A percentile compares a stretch with the other conserved stretches of the same genome.
Conservation (phyloP, 305 asterid genomes). For the Fraxinus velutina region DNA sequence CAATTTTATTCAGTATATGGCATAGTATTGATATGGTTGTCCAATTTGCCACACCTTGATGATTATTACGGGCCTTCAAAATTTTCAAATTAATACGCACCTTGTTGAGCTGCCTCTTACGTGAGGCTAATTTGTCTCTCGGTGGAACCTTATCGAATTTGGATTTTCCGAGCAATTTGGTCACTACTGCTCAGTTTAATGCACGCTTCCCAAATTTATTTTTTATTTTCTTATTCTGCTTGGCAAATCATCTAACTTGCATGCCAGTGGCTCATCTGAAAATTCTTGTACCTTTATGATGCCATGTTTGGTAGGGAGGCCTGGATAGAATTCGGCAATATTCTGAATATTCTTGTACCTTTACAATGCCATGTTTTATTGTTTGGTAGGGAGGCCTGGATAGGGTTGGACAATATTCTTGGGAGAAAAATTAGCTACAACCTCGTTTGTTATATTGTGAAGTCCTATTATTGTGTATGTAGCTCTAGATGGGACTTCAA, state of each 20-base stretch:
- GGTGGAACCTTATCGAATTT: conserved; percentile 16
- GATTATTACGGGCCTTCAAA: neutral
- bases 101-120: neutral
- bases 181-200: neutral
- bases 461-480: neutral
- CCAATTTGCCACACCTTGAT: neutral
- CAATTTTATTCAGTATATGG: neutral
- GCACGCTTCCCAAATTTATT: neutral
- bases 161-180: neutral
- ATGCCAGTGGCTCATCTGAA: neutral
- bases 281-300: neutral
- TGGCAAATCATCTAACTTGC: neutral
- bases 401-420: neutral
- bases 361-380: neutral
- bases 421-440: neutral
- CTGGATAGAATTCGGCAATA: neutral
- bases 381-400: neutral
- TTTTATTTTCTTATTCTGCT: neutral
- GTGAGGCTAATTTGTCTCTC: neutral
- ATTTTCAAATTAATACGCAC: neutral
- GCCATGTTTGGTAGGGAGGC: neutral
- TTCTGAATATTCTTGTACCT: neutral
- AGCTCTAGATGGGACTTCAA: neutral
- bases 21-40: neutral
- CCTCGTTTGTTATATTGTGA: neutral